phyloP scores from a whole-genome alignment of 2,329 filamentous ascomycete genomes.

The Colletotrichum melonis region DNA sequence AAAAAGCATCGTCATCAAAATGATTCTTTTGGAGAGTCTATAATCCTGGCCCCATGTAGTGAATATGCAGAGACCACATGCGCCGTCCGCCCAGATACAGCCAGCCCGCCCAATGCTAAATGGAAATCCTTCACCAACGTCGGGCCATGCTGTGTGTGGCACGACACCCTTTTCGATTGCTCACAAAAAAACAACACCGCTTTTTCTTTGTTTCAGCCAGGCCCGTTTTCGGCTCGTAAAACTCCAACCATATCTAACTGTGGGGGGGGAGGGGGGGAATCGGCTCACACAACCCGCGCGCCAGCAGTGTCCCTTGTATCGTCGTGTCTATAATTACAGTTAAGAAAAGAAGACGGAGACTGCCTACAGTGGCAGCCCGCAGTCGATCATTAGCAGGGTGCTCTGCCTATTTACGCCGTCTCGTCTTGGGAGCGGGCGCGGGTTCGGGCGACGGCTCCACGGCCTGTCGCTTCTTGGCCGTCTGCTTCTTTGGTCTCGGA shows the following conservation, averaged over 20 bases:
- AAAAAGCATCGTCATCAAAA: neutral
- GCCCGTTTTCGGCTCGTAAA: neutral
- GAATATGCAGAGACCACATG: slow-evolving; percentile 8
- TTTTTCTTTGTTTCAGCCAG: neutral
- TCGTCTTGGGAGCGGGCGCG: slow-evolving; percentile 40
- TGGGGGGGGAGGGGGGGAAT: neutral
- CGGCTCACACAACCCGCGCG: neutral
- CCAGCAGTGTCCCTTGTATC: neutral
- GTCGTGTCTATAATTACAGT: slow-evolving; percentile 28
- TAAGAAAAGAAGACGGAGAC: neutral
- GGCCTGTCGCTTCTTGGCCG: slow-evolving; percentile 60
- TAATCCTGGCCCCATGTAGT: neutral
- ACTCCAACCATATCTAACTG: slow-evolving; percentile 2
- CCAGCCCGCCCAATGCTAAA: slow-evolving; percentile 6
- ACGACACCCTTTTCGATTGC: neutral
- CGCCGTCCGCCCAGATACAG: slow-evolving; percentile 5
- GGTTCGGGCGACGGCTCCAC: slow-evolving; percentile 37
- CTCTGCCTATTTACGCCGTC: slow-evolving; percentile 34
- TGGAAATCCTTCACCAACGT: neutral
- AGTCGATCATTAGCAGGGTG: too few species aligned
- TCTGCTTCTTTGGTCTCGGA: slow-evolving; percentile 61
- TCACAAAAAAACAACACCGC: neutral
- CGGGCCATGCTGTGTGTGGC: slow-evolving; percentile 7
- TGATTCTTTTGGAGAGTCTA: slow-evolving; percentile 26
- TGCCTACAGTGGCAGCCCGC: neutral